Evolutionary conservation across 306 rosid species (phyloP).

Genomic region (Corylus avellana): DNA sequence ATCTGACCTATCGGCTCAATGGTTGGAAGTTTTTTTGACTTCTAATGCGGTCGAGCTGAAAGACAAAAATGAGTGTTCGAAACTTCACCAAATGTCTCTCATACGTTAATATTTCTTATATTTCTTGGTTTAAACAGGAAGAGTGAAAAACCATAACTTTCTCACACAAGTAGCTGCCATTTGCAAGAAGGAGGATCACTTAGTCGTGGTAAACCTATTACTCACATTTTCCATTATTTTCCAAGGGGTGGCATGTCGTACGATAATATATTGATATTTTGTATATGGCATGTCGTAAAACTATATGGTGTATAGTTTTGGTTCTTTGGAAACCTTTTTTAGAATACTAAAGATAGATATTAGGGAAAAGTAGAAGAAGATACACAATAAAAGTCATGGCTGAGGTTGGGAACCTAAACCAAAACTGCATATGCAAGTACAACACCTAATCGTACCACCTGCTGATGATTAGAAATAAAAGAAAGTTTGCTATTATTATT

Average conservation of each 20-base stretch:
- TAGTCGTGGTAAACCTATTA: slow-evolving; percentile 39
- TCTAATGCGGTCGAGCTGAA: too few relatives aligned
- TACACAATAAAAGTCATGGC: background rate
- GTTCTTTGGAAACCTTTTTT: too few relatives aligned
- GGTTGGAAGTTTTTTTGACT: too few relatives aligned
- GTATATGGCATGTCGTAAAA: too few relatives aligned
- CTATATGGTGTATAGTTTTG: too few relatives aligned
- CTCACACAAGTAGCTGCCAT: slow-evolving; percentile 28
- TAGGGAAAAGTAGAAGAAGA: too few relatives aligned
- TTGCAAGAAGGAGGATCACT: slow-evolving; percentile 35
- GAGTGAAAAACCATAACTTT: slow-evolving; percentile 45
- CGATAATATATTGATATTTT: too few relatives aligned
- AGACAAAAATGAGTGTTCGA: background rate
- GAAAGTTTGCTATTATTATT: background rate
- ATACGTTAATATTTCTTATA: background rate
- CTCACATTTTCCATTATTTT: background rate
- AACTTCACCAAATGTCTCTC: background rate
- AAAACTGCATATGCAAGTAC: background rate
- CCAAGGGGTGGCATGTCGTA: background rate
- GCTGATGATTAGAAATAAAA: background rate
- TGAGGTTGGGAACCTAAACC: background rate
- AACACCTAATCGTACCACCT: background rate
- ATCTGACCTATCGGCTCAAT: too few relatives aligned
- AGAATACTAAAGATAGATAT: background rate
- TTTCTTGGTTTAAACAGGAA: slow-evolving; percentile 21